Evolutionary conservation across 352 stramenopile species (phyloP).

Genomic region (Phytophthora pseudosyringae): DNA sequence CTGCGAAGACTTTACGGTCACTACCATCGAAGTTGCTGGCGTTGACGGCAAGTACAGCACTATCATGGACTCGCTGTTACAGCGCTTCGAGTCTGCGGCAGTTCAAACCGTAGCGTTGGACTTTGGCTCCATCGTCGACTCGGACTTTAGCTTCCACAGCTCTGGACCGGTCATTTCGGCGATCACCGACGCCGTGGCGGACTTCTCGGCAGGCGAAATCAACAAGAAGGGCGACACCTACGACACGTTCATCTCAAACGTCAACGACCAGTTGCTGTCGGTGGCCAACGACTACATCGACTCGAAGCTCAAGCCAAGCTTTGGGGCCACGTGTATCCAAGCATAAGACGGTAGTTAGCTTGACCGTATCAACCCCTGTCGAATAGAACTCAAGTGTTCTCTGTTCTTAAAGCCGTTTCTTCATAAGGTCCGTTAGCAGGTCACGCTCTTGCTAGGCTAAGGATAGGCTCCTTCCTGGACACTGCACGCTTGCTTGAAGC

Average conservation of each 20-base stretch:
- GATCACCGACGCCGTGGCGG: constrained; percentile 47
- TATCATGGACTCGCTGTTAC: constrained; percentile 44
- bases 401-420: constrained; percentile 2
- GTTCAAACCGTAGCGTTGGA: constrained; percentile 41
- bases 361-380: not conserved
- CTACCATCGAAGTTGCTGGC: constrained; percentile 44
- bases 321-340: constrained; percentile 49
- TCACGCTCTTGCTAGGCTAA: constrained; percentile 6
- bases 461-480: constrained; percentile 12
- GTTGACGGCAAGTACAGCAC: constrained; percentile 40
- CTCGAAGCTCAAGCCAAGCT: constrained; percentile 45
- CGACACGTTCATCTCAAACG: constrained; percentile 44
- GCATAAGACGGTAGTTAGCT: constrained; percentile 1
- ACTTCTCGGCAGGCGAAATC: constrained; percentile 49
- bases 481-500: not conserved
- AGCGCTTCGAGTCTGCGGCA: constrained; percentile 30
- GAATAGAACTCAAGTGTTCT: constrained; percentile 11
- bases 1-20: constrained; percentile 57
- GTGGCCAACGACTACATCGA: constrained; percentile 52
- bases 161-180: constrained; percentile 45
- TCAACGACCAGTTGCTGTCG: constrained; percentile 48
- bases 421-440: not conserved
- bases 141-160: constrained; percentile 53
- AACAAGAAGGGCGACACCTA: constrained; percentile 70
- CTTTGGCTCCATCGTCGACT: constrained; percentile 53